These are phyloP conservation scores for Chaetothyriales sp. DNA, from an alignment of 2,329 filamentous ascomycete genomes.

Conservation along the genomic window DNA sequence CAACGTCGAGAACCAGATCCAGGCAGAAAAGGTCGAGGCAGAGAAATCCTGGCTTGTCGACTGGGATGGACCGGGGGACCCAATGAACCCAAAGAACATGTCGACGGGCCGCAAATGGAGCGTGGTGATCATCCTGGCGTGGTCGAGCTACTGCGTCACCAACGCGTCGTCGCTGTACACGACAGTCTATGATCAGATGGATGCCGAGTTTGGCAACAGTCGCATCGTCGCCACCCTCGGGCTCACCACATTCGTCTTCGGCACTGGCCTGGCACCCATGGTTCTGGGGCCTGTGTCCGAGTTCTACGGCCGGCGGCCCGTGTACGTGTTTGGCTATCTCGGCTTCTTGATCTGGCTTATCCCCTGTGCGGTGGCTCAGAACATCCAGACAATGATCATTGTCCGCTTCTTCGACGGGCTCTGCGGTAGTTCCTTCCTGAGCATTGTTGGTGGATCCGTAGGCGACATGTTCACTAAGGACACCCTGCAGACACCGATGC, in stretches of 20 bases:
- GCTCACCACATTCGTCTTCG: constrained; percentile 67
- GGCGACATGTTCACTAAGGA: constrained; percentile 54
- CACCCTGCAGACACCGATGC: constrained; percentile 60
- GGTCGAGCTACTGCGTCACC: constrained; percentile 71
- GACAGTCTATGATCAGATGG: constrained; percentile 62
- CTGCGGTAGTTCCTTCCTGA: constrained; percentile 44
- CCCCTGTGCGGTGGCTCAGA: constrained; percentile 64
- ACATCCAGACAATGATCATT: constrained; percentile 66
- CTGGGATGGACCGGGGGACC: constrained; percentile 63
- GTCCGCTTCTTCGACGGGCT: constrained; percentile 52
- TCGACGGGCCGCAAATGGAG: constrained; percentile 55
- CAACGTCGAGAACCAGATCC: not conserved
- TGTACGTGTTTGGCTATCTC: constrained; percentile 61
- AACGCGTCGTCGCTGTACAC: constrained; percentile 83
- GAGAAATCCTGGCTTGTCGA: constrained; percentile 39
- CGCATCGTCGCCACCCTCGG: constrained; percentile 63
- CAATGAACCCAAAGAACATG: constrained; percentile 58
- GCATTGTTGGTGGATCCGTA: constrained; percentile 57
- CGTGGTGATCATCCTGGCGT: constrained; percentile 58
- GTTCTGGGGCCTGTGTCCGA: constrained; percentile 50
- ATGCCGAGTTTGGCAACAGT: constrained; percentile 56
- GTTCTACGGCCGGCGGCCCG: constrained; percentile 69
- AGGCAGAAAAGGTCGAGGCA: not conserved
- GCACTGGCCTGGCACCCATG: constrained; percentile 51
- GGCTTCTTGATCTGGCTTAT: constrained; percentile 69